These are phyloP conservation scores for Sarocladium brachiariae DNA, from an alignment of 2,329 filamentous ascomycete genomes.

Conservation along the genomic window DNA sequence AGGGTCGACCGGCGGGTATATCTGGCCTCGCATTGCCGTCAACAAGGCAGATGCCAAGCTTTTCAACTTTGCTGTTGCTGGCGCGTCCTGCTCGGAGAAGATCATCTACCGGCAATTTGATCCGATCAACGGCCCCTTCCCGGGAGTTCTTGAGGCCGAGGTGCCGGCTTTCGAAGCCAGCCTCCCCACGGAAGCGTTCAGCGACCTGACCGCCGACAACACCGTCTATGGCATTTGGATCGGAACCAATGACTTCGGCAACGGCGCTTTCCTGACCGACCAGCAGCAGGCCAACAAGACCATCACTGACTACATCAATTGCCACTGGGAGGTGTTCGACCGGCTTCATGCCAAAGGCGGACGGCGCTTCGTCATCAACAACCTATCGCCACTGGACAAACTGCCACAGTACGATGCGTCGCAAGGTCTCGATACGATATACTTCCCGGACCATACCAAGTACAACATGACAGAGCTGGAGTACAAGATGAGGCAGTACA, in stretches of 20 bases:
- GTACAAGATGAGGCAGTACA: slow-evolving; percentile 39
- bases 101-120: slow-evolving; percentile 51
- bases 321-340: slow-evolving; percentile 58
- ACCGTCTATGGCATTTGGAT: slow-evolving; percentile 76
- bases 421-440: slow-evolving; percentile 16
- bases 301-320: slow-evolving; percentile 59
- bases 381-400: slow-evolving; percentile 60
- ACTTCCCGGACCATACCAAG: slow-evolving; percentile 38
- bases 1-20: slow-evolving; percentile 53
- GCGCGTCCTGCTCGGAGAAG: slow-evolving; percentile 65
- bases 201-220: slow-evolving; percentile 32
- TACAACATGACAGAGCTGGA: slow-evolving; percentile 42
- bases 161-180: slow-evolving; percentile 51
- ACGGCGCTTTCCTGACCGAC: slow-evolving; percentile 58
- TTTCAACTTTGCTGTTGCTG: slow-evolving; percentile 65
- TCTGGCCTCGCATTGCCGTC: slow-evolving; percentile 62
- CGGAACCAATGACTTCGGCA: slow-evolving; percentile 72
- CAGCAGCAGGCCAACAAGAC: slow-evolving; percentile 51
- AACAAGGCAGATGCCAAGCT: slow-evolving; percentile 49
- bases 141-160: slow-evolving; percentile 56
- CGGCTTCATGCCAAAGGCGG: slow-evolving; percentile 58
- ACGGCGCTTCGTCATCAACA: slow-evolving; percentile 66
- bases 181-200: slow-evolving; percentile 12
- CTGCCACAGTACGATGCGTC: slow-evolving; percentile 52
- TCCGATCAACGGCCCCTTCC: slow-evolving; percentile 47